Conservation (phyloP, 768 basidiomycete species). For the Auriscalpium vulgare region DNA sequence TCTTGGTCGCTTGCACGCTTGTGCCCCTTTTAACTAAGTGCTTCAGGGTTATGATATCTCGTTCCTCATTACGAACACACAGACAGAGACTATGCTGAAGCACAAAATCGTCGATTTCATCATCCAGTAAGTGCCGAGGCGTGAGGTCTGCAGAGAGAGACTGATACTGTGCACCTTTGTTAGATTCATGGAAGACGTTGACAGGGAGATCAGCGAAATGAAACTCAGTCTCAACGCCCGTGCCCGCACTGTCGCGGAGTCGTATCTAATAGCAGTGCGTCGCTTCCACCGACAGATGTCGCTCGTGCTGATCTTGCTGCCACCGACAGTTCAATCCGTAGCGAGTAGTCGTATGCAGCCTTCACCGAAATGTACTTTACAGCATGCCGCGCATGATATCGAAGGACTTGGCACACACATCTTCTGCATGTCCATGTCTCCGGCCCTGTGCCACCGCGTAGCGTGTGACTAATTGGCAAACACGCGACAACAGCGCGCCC, state of each 20-base stretch:
- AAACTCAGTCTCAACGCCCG: slow-evolving; percentile 94
- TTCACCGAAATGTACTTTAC: slow-evolving; percentile 12
- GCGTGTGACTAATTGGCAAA: not conserved
- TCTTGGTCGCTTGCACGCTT: not conserved
- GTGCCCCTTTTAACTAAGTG: slow-evolving; percentile 1
- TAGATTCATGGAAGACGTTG: slow-evolving; percentile 98
- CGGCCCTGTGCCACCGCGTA: not conserved
- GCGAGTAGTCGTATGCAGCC: slow-evolving; percentile 2
- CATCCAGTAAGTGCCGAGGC: slow-evolving; percentile 64
- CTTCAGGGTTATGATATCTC: slow-evolving; percentile 94
- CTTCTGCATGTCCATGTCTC: no score
- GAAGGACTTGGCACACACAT: not conserved
- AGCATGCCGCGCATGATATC: not conserved
- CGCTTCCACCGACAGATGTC: not conserved
- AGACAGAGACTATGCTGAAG: slow-evolving; percentile 97
- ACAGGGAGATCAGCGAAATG: slow-evolving; percentile 99
- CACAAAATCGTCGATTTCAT: slow-evolving; percentile 99
- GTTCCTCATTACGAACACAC: slow-evolving; percentile 94
- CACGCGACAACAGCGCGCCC: slow-evolving; percentile 2
- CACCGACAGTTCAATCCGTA: slow-evolving; percentile 19
- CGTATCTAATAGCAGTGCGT: slow-evolving; percentile 85
- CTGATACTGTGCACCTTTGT: not conserved
- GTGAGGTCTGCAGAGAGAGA: not conserved
- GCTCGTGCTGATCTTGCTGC: not conserved
- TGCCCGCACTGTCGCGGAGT: slow-evolving; percentile 95